phyloP scores from a whole-genome alignment of 805 yeast genomes.

The Ogataea pini region DNA sequence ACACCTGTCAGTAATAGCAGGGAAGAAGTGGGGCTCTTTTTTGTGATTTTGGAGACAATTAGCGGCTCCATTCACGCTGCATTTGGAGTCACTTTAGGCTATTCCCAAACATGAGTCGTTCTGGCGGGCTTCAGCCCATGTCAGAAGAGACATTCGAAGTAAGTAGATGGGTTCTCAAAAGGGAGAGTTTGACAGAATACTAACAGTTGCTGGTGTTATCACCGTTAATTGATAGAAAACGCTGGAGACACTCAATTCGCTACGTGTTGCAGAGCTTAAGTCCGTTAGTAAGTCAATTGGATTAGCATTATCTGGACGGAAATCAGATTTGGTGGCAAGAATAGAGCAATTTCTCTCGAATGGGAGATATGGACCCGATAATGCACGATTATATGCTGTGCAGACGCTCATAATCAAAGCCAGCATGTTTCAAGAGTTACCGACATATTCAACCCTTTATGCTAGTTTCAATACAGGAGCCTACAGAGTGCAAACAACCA shows the following conservation, averaged over 20 bases:
- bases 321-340: constrained; percentile 59
- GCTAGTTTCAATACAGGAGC: constrained; percentile 20
- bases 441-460: constrained; percentile 38
- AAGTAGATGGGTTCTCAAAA: constrained; percentile 1
- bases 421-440: constrained; percentile 35
- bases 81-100: neutral
- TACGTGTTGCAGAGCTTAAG: constrained; percentile 56
- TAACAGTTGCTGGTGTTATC: no score
- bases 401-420: constrained; percentile 45
- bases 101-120: constrained; percentile 17
- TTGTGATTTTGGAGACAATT: neutral
- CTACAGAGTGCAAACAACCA: constrained; percentile 28
- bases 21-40: neutral
- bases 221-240: constrained; percentile 31
- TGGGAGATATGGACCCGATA: constrained; percentile 41
- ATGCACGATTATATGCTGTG: constrained; percentile 46
- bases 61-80: neutral
- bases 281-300: constrained; percentile 51
- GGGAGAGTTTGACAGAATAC: neutral
- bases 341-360: constrained; percentile 46
- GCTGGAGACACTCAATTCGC: constrained; percentile 31
- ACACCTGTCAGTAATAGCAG: neutral
- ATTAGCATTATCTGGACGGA: constrained; percentile 56
- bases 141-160: constrained; percentile 18
- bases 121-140: constrained; percentile 15